These are phyloP conservation scores for Penicillium hordei DNA, from an alignment of 2,329 filamentous ascomycete genomes.

Conservation along the genomic window DNA sequence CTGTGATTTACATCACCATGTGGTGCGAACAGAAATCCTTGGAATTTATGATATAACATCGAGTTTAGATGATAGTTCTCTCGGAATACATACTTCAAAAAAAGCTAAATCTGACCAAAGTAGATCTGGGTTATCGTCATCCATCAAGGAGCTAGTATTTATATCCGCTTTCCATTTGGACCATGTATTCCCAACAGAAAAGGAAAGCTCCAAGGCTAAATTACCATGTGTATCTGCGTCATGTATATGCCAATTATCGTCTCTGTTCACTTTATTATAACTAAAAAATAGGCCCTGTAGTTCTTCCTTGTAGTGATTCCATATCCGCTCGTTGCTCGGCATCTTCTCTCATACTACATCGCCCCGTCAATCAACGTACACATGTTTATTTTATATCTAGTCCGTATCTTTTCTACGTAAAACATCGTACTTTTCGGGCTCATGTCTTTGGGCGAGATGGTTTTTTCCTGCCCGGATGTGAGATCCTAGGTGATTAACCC, in stretches of 20 bases:
- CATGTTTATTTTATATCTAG: background rate
- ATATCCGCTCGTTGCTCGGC: too few species aligned
- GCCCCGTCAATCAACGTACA: too few species aligned
- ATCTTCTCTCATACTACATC: too few species aligned
- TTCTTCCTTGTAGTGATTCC: too few species aligned
- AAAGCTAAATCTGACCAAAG: background rate
- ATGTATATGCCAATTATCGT: too few species aligned
- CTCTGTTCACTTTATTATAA: too few species aligned
- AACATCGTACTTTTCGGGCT: too few species aligned
- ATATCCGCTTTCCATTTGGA: slow-evolving; percentile 22
- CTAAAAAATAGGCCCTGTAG: too few species aligned
- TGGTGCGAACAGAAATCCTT: background rate
- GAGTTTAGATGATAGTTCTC: too few species aligned
- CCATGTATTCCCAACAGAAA: slow-evolving; percentile 11
- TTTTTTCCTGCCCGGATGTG: too few species aligned
- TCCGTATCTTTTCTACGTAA: background rate
- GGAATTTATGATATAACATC: background rate
- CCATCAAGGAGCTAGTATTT: slow-evolving; percentile 2
- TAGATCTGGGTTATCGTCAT: background rate
- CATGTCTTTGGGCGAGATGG: too few species aligned
- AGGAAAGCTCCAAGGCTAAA: slow-evolving; percentile 2
- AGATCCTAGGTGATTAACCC: too few species aligned
- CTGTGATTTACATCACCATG: slow-evolving; percentile 5
- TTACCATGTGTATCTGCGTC: background rate
- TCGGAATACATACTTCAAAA: background rate